Evolutionary conservation across 306 rosid genomes (phyloP), one percentile per base, ranked within the genome.

Genomic region (Styphnolobium japonicum): DNA sequence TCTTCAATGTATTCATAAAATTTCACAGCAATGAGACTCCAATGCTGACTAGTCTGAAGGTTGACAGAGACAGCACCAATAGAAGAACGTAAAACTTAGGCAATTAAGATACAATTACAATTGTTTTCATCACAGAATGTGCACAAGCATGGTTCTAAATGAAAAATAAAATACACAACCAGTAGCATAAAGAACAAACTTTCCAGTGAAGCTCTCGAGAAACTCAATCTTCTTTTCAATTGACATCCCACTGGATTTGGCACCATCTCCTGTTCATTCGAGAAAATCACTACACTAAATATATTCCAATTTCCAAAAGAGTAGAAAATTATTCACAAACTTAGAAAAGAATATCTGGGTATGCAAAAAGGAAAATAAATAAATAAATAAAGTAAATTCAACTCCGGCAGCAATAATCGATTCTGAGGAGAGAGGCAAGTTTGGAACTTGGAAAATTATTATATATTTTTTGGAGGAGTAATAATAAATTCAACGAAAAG

Each of bases 181-280:
- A 72, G n/a, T n/a, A n/a, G n/a, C n/a, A 10, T 49, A 31, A 83
- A 16, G 60, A 73, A 62, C 25, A 80, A 92, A 95, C 91, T 87
- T 83, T 85, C 98, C 97, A 61, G 89, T 77, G 84, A 93, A 80
- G 89, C 88, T 84, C 84, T 93, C 98, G 39, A 91, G 88, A 65
- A 84, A 83, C 60, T 91, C 98, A 31, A 93, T 90, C 89, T 86
- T 93, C 89, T 91, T 93, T 31, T 93, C 97, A 80, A 93, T 74
- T 66, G 98, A 90, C 92, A 88, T 80, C 5, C 87, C 88, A 75
- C 62, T 80, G 16, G 88, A 84, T 78, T 87, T 85, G 14, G 74
- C 80, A 66, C 67, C 86, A 36, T 88, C 93, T 34, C 87, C 92
- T 87, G 82, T 29, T 39, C 79, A 80, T 36, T 34, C 75, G 62